Evolutionary conservation across 2,329 filamentous ascomycete genomes (phyloP).

Genomic region (Nannizzia gypsea): DNA sequence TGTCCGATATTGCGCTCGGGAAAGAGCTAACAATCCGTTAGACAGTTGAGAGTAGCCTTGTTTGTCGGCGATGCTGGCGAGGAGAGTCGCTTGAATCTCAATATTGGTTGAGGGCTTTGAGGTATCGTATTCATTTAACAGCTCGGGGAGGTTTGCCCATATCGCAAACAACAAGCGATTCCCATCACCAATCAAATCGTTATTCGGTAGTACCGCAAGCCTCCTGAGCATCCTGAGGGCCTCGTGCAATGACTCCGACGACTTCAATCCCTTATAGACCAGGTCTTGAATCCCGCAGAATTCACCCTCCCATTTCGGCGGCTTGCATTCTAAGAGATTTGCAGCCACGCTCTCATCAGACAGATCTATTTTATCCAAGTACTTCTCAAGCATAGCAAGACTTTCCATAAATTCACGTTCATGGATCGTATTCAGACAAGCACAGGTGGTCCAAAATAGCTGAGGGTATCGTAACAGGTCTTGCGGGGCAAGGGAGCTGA

Average conservation of each 20-base stretch:
- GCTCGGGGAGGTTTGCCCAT: constrained; percentile 83
- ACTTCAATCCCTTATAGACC: constrained; percentile 84
- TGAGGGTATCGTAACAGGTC: constrained; percentile 85
- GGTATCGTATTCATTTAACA: constrained; percentile 64
- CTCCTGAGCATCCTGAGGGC: constrained; percentile 68
- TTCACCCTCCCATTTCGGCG: constrained; percentile 72
- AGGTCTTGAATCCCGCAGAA: constrained; percentile 81
- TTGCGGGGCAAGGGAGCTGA: constrained; percentile 66
- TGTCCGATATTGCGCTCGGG: constrained; percentile 52
- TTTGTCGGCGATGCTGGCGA: constrained; percentile 60
- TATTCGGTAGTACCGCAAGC: constrained; percentile 66
- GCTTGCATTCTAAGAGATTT: constrained; percentile 64
- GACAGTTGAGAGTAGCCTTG: constrained; percentile 59
- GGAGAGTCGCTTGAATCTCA: constrained; percentile 52
- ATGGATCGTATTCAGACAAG: constrained; percentile 91
- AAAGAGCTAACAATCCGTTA: constrained; percentile 57
- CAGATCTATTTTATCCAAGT: constrained; percentile 74
- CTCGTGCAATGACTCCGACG: constrained; percentile 65
- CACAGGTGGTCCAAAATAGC: constrained; percentile 94
- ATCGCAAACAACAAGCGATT: constrained; percentile 71
- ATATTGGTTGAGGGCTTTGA: constrained; percentile 45
- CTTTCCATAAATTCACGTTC: constrained; percentile 90
- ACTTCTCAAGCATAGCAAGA: constrained; percentile 77
- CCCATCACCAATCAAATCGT: constrained; percentile 68
- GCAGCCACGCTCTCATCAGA: constrained; percentile 55